A percentile compares a stretch with the other conserved stretches of the same genome.
Conservation (phyloP, 176 grass and related monocot genomes). For the Areca catechu region DNA sequence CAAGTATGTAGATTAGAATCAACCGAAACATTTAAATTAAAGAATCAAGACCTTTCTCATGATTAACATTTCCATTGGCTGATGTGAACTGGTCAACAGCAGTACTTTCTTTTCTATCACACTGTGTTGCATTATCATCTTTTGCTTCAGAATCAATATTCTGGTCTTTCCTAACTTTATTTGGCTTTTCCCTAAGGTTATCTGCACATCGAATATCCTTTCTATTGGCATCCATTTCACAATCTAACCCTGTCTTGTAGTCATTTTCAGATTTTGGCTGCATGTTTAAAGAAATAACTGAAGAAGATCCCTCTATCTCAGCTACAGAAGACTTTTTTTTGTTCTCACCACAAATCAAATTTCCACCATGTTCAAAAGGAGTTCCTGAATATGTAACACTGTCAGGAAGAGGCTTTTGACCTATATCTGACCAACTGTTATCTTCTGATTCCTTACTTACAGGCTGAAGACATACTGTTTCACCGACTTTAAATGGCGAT, state of each 20-base stretch:
- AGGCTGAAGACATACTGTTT: not conserved
- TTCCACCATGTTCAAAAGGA: too few relatives aligned
- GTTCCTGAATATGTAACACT: not conserved
- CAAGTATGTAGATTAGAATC: too few relatives aligned
- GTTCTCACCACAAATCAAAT: too few relatives aligned
- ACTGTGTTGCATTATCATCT: conserved; percentile 20
- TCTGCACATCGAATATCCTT: conserved; percentile 17
- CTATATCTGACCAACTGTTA: not conserved
- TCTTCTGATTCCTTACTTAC: conserved; percentile 11
- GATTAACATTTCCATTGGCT: not conserved
- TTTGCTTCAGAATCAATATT: conserved; percentile 9
- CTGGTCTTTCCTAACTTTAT: conserved; percentile 5
- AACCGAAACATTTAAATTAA: too few relatives aligned
- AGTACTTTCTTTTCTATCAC: conserved; percentile 23
- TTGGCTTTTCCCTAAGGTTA: conserved; percentile 1
- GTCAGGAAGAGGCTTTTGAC: conserved; percentile 1
- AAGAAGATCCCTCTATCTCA: too few relatives aligned
- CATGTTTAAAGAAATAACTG: too few relatives aligned
- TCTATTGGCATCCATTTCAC: conserved; percentile 5
- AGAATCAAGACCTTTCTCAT: too few relatives aligned
- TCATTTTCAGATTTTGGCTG: too few relatives aligned
- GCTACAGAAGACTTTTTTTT: too few relatives aligned
- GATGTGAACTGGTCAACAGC: conserved; percentile 34
- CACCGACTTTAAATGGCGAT: conserved; percentile 25
- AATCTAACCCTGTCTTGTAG: too few relatives aligned